Evolutionary conservation across 1,139 yeast species (phyloP), one percentile per base, ranked within the genome.

Genomic region (Diutina scorzettiae): DNA sequence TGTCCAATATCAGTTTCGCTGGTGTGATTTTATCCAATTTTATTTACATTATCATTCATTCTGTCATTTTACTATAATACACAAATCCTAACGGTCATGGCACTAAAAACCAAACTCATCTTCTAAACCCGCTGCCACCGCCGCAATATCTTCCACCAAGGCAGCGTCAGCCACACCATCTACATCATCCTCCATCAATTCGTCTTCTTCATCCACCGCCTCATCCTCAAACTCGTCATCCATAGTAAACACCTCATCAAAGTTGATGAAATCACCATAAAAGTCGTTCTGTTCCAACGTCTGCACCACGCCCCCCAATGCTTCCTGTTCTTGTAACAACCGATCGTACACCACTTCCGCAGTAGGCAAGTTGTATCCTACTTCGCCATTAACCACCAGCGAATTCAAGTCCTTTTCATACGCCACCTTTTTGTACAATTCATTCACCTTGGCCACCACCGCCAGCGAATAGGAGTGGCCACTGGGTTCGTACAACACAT

Each of bases 131-230:
- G 39, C 39, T 5, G 39, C 39, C 4, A 77, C 45, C 4, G 58
- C 55, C 19, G 69, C 72, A 16, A 82, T 54, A 30, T 70, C 71
- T 43, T 84, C 82, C 21, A 78, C 61, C 45, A 81, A 52, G 45
- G 81, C 89, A 30, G 73, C 79, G 46, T 82, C 39, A 12, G 39
- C 39, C 4, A 34, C 27, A 3, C 39, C 39, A 14, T 32, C 37
- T 4, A 32, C 37, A 21, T 32, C 37, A 20, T 32, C 37, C 5
- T 32, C 37, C 5, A 19, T 25, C 25, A 20, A 11, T 5, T 19
- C 14, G 4, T 23, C 27, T 14, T 34, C 39, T n/a, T 34, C 39
- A 19, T 34, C 39, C 12, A 23, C 39, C 9, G 14, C 25, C 4
- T 32, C 36, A 11, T 34, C 39, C 7, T 21, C 39, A 14, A 23